Evolutionary conservation across 169 alveolate genomes (phyloP).

Genomic region (Cryptosporidium andersoni): DNA sequence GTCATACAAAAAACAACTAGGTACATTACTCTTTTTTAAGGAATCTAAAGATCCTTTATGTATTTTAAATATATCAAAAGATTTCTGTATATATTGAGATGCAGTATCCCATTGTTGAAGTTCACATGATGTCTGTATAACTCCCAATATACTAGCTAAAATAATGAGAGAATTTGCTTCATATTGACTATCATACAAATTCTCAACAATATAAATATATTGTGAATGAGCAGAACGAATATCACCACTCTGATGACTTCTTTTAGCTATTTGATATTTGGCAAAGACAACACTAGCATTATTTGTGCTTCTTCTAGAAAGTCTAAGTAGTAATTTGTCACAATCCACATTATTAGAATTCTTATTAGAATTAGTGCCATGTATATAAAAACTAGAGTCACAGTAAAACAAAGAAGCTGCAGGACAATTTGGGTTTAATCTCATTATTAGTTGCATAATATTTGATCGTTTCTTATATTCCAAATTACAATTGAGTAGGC

Average conservation of each 20-base stretch:
- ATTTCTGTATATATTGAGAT: slow-evolving; percentile 19
- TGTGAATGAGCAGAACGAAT: slow-evolving; percentile 2
- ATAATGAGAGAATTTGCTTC: slow-evolving; percentile 1
- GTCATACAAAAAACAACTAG: slow-evolving; percentile 31
- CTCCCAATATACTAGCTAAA: slow-evolving; percentile 22
- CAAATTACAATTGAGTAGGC: slow-evolving; percentile 9
- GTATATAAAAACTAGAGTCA: not conserved
- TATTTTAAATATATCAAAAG: slow-evolving; percentile 26
- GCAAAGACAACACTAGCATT: not conserved
- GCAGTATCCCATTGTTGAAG: slow-evolving; percentile 54
- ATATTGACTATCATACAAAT: not conserved
- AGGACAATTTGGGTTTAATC: slow-evolving; percentile 32
- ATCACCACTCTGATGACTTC: slow-evolving; percentile 3
- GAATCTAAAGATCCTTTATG: slow-evolving; percentile 22
- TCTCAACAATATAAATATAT: slow-evolving; percentile 6
- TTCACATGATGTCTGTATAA: slow-evolving; percentile 18
- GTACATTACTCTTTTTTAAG: slow-evolving; percentile 17
- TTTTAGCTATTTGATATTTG: slow-evolving; percentile 33
- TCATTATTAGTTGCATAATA: slow-evolving; percentile 5
- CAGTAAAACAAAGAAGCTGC: slow-evolving; percentile 21
- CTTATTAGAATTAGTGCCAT: too few species aligned
- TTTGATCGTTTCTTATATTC: not conserved
- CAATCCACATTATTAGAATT: not conserved
- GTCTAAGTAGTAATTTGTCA: slow-evolving; percentile 1
- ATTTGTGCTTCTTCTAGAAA: slow-evolving; percentile 52